Conservation (phyloP, 441 rosid genomes). For the Mallotus repandus region DNA sequence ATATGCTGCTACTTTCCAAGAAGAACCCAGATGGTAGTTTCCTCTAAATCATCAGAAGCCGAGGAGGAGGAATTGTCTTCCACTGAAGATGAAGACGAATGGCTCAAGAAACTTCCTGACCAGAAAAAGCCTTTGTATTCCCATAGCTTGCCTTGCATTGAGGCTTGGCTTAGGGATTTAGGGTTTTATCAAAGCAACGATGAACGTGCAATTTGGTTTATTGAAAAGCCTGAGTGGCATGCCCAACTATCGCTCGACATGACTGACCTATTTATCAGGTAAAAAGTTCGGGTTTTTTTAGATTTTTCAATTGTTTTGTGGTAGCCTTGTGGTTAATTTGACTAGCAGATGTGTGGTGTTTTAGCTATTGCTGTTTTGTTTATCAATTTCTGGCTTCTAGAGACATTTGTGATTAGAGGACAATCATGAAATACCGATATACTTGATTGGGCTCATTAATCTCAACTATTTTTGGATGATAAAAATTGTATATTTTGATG, state of each 20-base stretch:
- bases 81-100: constrained; percentile 55
- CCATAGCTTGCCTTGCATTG: constrained; percentile 90
- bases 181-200: constrained; percentile 77
- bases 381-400: not conserved
- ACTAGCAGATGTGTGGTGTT: not conserved
- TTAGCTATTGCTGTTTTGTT: not conserved
- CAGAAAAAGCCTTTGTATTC: constrained; percentile 84
- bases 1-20: constrained; percentile 19
- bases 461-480: not conserved
- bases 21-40: constrained; percentile 30
- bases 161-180: constrained; percentile 76
- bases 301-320: no score
- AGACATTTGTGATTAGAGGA: not conserved
- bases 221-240: constrained; percentile 82
- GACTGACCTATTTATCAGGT: constrained; percentile 87
- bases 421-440: no score
- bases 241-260: constrained; percentile 87
- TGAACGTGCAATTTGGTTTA: constrained; percentile 78
- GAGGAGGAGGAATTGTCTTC: constrained; percentile 48
- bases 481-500: constrained; percentile 12
- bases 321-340: not conserved
- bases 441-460: not conserved
- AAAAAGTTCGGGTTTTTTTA: not conserved
- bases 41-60: constrained; percentile 57
- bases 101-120: constrained; percentile 81